These are phyloP conservation scores for Gossypium armourianum DNA, from an alignment of 441 rosid genomes.

Conservation along the genomic window DNA sequence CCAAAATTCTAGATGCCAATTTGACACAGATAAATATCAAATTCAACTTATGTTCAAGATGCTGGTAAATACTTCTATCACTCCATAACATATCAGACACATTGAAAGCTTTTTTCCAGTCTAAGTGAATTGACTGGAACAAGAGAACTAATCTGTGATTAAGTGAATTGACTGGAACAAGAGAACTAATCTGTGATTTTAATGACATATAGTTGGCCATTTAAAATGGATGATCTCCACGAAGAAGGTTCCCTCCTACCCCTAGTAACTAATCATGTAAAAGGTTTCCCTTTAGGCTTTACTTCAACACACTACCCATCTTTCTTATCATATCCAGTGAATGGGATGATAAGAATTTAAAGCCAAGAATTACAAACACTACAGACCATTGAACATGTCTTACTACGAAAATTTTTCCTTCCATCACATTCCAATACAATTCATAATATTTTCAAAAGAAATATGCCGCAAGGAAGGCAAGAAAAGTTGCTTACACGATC, in stretches of 20 bases:
- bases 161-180: too few species aligned
- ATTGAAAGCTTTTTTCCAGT: not conserved
- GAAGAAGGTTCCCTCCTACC: not conserved
- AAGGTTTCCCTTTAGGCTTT: not conserved
- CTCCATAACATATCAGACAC: not conserved
- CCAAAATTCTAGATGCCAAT: not conserved
- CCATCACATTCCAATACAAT: not conserved
- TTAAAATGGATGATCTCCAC: not conserved
- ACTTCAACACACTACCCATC: not conserved
- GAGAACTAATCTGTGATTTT: not conserved
- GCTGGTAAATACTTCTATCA: not conserved
- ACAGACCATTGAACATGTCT: not conserved
- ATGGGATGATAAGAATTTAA: not conserved
- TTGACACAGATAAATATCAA: not conserved
- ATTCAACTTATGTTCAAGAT: not conserved
- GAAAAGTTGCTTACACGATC: constrained; percentile 59
- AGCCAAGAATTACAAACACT: not conserved
- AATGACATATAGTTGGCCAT: not conserved
- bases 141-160: not conserved
- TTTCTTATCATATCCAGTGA: not conserved
- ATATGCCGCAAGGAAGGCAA: constrained; percentile 15
- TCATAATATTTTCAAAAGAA: constrained; percentile 10
- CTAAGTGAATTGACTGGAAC: not conserved
- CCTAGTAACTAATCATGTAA: not conserved
- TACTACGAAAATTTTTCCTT: not conserved